A percentile compares a stretch with the other conserved stretches of the same genome.
Evolutionary conservation across 2,329 filamentous ascomycete genomes (phyloP).

Genomic region (Emergomyces pasteurianus): DNA sequence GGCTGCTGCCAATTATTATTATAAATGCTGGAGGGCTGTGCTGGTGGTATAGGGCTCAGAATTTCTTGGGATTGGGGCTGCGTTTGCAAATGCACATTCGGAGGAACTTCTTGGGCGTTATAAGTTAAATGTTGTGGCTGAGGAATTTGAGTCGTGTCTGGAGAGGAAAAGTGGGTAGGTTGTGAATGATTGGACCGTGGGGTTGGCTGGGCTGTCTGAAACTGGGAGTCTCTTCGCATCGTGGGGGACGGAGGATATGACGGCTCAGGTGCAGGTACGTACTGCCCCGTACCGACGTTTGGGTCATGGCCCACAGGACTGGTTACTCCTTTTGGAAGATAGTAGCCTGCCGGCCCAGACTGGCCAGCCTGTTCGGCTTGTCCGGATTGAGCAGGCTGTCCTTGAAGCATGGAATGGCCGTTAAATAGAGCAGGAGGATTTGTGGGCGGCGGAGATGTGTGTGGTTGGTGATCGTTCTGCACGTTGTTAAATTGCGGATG

Average conservation of each 20-base stretch:
- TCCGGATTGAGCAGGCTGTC: not conserved
- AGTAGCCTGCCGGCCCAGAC: conserved; percentile 3
- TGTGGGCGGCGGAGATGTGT: conserved; percentile 14
- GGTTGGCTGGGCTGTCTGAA: conserved; percentile 11
- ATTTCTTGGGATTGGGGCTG: not conserved
- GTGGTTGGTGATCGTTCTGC: conserved; percentile 9
- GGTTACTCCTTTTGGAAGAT: not conserved
- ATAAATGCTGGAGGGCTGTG: not conserved
- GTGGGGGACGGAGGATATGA: conserved; percentile 15
- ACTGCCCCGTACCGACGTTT: conserved; percentile 4
- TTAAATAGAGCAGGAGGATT: not conserved
- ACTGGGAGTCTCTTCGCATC: conserved; percentile 15
- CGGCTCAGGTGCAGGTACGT: conserved; percentile 11
- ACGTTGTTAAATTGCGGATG: conserved; percentile 6
- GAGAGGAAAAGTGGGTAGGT: not conserved
- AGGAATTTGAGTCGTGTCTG: conserved; percentile 13
- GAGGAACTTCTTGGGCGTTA: not conserved
- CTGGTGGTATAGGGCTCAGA: not conserved
- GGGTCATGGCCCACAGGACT: not conserved
- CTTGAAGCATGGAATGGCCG: conserved; percentile 4
- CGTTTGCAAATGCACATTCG: not conserved
- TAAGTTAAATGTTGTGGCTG: conserved; percentile 31
- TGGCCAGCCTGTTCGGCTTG: conserved; percentile 4
- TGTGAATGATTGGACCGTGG: conserved; percentile 1
- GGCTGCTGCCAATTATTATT: not conserved